phyloP scores from a whole-genome alignment of 768 basidiomycete genomes.

The Termitomyces sp. region DNA sequence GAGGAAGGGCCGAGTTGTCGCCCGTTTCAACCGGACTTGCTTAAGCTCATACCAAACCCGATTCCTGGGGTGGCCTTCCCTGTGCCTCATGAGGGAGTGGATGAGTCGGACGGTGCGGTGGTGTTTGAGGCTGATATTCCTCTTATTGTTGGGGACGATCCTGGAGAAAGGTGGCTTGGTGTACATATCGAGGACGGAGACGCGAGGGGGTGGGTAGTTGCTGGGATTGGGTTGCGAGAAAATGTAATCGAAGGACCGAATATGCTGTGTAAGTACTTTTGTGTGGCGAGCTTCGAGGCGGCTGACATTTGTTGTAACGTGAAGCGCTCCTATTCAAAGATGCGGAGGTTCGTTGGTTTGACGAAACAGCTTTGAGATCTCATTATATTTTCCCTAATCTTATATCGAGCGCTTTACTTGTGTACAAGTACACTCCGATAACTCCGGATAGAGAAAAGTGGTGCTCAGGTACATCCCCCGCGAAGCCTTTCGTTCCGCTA shows the following conservation, averaged over 20 bases:
- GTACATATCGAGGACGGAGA: constrained; percentile 45
- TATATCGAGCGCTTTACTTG: constrained; percentile 55
- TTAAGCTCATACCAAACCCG: constrained; percentile 64
- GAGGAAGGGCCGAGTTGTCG: constrained; percentile 26
- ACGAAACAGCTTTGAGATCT: constrained; percentile 29
- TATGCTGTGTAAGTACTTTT: constrained; percentile 38
- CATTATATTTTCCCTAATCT: constrained; percentile 49
- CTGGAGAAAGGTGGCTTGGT: constrained; percentile 37
- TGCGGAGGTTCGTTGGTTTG: constrained; percentile 27
- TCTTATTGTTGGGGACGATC: constrained; percentile 5
- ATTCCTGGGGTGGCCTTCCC: constrained; percentile 52
- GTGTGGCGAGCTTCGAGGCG: background rate
- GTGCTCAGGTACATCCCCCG: constrained; percentile 28
- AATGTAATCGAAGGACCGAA: constrained; percentile 25
- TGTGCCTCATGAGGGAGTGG: constrained; percentile 57
- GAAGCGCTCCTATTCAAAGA: constrained; percentile 36
- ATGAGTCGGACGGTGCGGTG: constrained; percentile 72
- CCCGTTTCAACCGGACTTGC: constrained; percentile 34
- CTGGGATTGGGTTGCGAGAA: constrained; percentile 37
- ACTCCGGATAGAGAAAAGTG: constrained; percentile 11
- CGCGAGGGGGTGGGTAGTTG: constrained; percentile 58
- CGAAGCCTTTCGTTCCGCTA: background rate
- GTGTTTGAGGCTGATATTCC: constrained; percentile 49
- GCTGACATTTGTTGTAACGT: constrained; percentile 7
- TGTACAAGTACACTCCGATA: constrained; percentile 49